Evolutionary conservation across 208 protist species (phyloP).

Genomic region (Acanthamoeba healyi): DNA sequence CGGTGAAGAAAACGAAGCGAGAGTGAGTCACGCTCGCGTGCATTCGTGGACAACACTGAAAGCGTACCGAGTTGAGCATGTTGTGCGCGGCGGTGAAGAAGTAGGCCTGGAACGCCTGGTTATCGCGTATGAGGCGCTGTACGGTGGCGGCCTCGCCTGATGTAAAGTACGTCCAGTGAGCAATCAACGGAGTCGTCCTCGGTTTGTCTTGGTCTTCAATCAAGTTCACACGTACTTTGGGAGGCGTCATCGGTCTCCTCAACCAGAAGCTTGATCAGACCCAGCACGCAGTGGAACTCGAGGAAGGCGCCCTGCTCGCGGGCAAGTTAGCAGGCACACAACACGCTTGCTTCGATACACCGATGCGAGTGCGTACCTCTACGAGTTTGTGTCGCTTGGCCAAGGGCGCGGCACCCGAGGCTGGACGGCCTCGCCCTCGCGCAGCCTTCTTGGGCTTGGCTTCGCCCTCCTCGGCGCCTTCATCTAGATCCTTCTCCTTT

Average conservation of each 20-base stretch:
- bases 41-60: too few relatives aligned
- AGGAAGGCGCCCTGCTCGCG: constrained; percentile 24
- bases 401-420: background rate
- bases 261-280: constrained; percentile 22
- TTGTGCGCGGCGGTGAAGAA: constrained; percentile 15
- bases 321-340: too few relatives aligned
- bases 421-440: background rate
- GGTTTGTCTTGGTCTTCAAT: too few relatives aligned
- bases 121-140: background rate
- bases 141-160: background rate
- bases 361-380: too few relatives aligned
- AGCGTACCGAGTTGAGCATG: constrained; percentile 5
- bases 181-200: too few relatives aligned
- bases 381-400: background rate
- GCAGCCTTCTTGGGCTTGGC: background rate
- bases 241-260: background rate
- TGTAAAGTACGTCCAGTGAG: background rate
- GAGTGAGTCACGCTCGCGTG: too few relatives aligned
- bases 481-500: background rate
- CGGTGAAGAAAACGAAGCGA: too few relatives aligned
- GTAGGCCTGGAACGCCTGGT: background rate
- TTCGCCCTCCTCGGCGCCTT: background rate
- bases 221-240: background rate
- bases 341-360: too few relatives aligned
- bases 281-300: background rate